Base-by-base conservation (phyloP, 306 rosid species). In the Lathyrus aphaca region DNA sequence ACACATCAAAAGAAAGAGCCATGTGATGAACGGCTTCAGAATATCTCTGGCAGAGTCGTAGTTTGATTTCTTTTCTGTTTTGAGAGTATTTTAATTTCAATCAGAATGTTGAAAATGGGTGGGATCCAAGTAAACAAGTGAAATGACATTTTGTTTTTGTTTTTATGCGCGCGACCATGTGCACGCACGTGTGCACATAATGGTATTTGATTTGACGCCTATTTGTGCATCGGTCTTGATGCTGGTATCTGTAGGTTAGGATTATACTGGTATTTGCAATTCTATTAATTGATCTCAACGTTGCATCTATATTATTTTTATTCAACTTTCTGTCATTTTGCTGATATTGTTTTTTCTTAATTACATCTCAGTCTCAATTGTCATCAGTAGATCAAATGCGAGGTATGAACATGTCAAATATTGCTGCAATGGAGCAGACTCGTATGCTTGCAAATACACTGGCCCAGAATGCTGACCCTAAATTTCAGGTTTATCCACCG, bases 371-470 rank as follows among this genome's bases (percentile, higher is more conserved):
- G 82, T 86, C 92, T 71, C 97, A 95, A 72, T 73, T 95, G 88
- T 80, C 94, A 46, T 84, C 96, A 27, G 77, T 82, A 16, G 93
- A 82, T 77, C 91, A 82, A 64, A 86, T 89, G 85, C 75, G 74
- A 69, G 89, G 92, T 68, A 84, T 58, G 77, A 87, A 87, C 82
- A 64, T 83, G 75, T 42, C 90, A 74, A 89, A 71, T 81, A 69
- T 85, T 45, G 90, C 93, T 81, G 97, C 96, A 48, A 87, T 86
- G 92, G 96, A 87, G 84, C 97, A 95, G 80, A 87, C 96, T 76
- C 95, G 96, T 76, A 87, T 87, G 81, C 99, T 95, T 82, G 99
- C 99, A 59, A 84, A 86, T 74, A 95, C 96, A 8, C 69, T 95
- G 80, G 91, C 96, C 49, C 96, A 95, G 80, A 95, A 89, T 75